Evolutionary conservation across 75 land plant genomes (phyloP).

Genomic region (Picea sitchensis): DNA sequence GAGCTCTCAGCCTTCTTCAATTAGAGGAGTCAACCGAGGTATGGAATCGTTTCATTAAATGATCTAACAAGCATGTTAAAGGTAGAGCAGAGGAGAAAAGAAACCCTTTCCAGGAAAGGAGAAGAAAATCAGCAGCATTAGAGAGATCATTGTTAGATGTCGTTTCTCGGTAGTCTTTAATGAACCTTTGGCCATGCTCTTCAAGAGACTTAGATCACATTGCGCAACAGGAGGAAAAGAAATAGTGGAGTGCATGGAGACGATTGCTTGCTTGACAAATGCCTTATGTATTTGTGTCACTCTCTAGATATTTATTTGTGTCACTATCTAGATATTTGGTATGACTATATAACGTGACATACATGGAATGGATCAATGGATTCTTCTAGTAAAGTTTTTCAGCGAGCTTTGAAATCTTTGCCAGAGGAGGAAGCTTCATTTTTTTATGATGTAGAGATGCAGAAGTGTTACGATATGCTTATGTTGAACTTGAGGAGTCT

Average conservation of each 20-base stretch:
- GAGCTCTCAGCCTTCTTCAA: slow-evolving; percentile 87
- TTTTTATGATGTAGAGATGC: slow-evolving; percentile 42
- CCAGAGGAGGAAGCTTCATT: slow-evolving; percentile 32
- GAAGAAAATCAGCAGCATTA: neutral
- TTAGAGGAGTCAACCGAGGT: slow-evolving; percentile 95
- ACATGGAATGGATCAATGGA: slow-evolving; percentile 75
- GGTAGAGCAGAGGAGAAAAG: no score
- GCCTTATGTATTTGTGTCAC: no score
- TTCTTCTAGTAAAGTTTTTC: slow-evolving; percentile 81
- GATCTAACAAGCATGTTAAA: no score
- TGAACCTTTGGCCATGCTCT: slow-evolving; percentile 97
- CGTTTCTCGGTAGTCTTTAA: slow-evolving; percentile 85
- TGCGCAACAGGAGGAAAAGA: slow-evolving; percentile 58
- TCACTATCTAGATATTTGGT: slow-evolving; percentile 99
- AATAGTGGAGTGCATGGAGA: no score
- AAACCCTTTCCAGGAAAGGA: no score
- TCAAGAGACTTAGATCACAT: slow-evolving; percentile 79
- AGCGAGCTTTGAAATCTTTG: slow-evolving; percentile 90
- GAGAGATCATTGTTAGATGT: slow-evolving; percentile 85
- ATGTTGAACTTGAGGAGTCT: slow-evolving; percentile 75
- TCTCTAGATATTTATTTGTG: slow-evolving; percentile 64
- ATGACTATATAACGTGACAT: slow-evolving; percentile 97
- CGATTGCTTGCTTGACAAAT: no score
- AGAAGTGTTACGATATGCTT: slow-evolving; percentile 83
- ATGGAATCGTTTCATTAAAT: neutral